Conservation (phyloP, 192 early-diverging fungal species). For the Coemansia sp. region DNA sequence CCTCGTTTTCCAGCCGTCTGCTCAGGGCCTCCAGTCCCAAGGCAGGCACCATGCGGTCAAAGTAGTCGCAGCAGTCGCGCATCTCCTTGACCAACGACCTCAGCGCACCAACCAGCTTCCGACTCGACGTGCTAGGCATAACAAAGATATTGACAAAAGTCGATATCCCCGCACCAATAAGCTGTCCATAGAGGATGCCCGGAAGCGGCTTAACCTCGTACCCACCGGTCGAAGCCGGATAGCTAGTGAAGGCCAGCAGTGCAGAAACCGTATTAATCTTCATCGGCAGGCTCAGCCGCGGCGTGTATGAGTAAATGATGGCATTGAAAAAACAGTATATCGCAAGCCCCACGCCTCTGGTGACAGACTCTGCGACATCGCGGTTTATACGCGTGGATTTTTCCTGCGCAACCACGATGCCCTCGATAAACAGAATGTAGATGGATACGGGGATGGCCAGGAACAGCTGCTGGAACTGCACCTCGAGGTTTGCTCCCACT, state of each 20-base stretch:
- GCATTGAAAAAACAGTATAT: slow-evolving; percentile 34
- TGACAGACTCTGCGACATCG: slow-evolving; percentile 19
- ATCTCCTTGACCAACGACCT: slow-evolving; percentile 18
- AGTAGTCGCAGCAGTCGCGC: slow-evolving; percentile 35
- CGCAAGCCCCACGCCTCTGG: slow-evolving; percentile 20
- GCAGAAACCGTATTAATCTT: slow-evolving; percentile 34
- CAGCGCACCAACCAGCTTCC: slow-evolving; percentile 24
- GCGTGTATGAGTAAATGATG: slow-evolving; percentile 23
- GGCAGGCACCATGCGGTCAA: slow-evolving; percentile 9
- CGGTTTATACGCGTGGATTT: slow-evolving; percentile 12
- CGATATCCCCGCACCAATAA: slow-evolving; percentile 32
- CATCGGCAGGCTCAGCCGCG: slow-evolving; percentile 24
- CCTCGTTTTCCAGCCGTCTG: not conserved
- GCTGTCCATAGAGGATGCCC: slow-evolving; percentile 31
- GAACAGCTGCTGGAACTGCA: slow-evolving; percentile 37
- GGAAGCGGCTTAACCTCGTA: slow-evolving; percentile 29
- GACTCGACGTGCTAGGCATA: slow-evolving; percentile 37
- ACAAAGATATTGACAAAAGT: slow-evolving; percentile 42
- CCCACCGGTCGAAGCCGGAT: not conserved
- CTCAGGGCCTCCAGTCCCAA: slow-evolving; percentile 18
- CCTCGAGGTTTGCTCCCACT: slow-evolving; percentile 40
- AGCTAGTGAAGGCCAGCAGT: slow-evolving; percentile 25
- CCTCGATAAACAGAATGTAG: slow-evolving; percentile 31
- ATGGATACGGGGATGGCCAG: slow-evolving; percentile 14
- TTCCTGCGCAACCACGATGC: slow-evolving; percentile 13